These are phyloP conservation scores for Myochromella boudieri DNA, from an alignment of 768 basidiomycete genomes.

Conservation along the genomic window DNA sequence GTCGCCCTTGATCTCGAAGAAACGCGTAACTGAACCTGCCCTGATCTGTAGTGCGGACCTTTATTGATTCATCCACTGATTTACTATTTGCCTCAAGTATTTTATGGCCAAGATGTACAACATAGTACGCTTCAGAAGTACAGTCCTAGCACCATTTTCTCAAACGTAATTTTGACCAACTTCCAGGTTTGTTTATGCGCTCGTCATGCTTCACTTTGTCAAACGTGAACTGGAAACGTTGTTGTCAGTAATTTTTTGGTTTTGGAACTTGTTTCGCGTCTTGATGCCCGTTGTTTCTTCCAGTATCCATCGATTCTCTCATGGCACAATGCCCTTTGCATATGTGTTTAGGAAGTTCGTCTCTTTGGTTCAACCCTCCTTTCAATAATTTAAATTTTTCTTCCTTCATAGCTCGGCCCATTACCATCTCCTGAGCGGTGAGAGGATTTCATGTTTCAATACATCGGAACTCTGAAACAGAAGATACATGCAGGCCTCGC, in stretches of 20 bases:
- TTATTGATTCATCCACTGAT: conserved; percentile 86
- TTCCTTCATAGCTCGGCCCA: conserved; percentile 67
- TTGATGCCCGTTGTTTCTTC: background rate
- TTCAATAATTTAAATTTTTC: background rate
- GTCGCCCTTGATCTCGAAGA: conserved; percentile 34
- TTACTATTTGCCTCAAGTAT: conserved; percentile 65
- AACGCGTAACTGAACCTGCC: too few relatives aligned
- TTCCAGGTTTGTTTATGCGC: conserved; percentile 58
- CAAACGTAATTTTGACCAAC: conserved; percentile 11
- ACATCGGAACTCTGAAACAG: background rate
- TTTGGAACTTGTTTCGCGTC: background rate
- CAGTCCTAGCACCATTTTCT: background rate
- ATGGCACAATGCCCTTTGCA: conserved; percentile 86
- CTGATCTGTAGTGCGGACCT: conserved; percentile 78
- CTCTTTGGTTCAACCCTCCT: background rate
- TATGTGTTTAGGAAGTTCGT: conserved; percentile 90
- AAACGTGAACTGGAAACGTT: conserved; percentile 94
- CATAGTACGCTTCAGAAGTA: conserved; percentile 81
- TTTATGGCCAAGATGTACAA: conserved; percentile 69
- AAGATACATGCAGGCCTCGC: conserved; percentile 51
- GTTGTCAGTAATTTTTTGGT: conserved; percentile 53
- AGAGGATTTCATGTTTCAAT: conserved; percentile 3
- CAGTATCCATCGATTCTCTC: conserved; percentile 93
- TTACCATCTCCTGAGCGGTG: conserved; percentile 81
- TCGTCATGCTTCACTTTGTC: conserved; percentile 83